Conservation (phyloP, 768 basidiomycete genomes). For the Phanerodontia chrysosporium region DNA sequence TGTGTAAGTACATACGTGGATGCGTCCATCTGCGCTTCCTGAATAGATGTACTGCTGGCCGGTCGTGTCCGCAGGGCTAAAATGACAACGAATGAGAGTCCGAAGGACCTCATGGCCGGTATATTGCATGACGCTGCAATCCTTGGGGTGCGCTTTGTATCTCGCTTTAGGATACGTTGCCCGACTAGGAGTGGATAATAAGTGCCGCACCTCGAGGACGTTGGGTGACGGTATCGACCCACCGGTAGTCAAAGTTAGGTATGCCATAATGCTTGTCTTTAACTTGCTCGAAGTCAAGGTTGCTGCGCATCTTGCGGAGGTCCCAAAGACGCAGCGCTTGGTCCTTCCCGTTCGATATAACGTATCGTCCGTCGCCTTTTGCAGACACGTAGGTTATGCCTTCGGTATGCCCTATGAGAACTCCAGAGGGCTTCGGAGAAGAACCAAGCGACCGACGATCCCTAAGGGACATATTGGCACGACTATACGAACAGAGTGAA, state of each 20-base stretch:
- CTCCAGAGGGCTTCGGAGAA: slow-evolving; percentile 77
- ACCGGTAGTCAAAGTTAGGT: slow-evolving; percentile 79
- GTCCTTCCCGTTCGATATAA: slow-evolving; percentile 96
- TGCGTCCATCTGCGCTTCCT: slow-evolving; percentile 79
- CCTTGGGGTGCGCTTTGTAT: slow-evolving; percentile 68
- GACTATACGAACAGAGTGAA: neutral
- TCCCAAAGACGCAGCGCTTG: slow-evolving; percentile 92
- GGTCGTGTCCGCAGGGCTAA: slow-evolving; percentile 90
- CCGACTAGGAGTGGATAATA: slow-evolving; percentile 37
- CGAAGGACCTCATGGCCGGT: slow-evolving; percentile 86
- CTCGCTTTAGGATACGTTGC: slow-evolving; percentile 62
- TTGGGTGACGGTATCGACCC: slow-evolving; percentile 17
- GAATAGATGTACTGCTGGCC: slow-evolving; percentile 93
- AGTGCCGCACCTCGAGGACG: neutral
- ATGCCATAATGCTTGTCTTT: slow-evolving; percentile 50
- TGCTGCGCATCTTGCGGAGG: slow-evolving; percentile 85
- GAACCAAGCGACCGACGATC: slow-evolving; percentile 46
- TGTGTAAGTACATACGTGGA: slow-evolving; percentile 56
- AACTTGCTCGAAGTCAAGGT: slow-evolving; percentile 58
- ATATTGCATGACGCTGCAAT: slow-evolving; percentile 95
- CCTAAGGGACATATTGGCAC: slow-evolving; percentile 31
- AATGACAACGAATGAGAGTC: slow-evolving; percentile 94
- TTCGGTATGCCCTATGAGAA: slow-evolving; percentile 93
- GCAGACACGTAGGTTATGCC: slow-evolving; percentile 93
- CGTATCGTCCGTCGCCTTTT: slow-evolving; percentile 93